Base-by-base conservation (phyloP, 177 flowering plant genomes). In the Vitis hybrid region DNA sequence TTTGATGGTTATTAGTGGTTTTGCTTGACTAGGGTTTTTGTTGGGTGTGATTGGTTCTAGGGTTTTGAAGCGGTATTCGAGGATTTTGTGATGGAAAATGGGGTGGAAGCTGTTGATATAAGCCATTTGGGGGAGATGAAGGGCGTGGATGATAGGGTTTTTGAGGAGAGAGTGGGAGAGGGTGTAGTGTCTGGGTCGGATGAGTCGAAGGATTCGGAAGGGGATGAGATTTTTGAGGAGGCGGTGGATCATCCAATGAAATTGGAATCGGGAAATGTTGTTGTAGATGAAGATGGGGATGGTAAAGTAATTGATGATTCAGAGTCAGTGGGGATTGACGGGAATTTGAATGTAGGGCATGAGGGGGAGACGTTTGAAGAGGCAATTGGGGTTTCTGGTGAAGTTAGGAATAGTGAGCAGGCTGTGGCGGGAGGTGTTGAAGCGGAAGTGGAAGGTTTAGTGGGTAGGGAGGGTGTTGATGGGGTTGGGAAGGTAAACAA, bases 151-250 rank as follows among this genome's bases (percentile, higher is more conserved):
- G 74, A 67, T 61, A 84, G 64, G 65, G 71, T 68, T 68, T 57
- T 72, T 26, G 75, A 71, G 64, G 77, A 66, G 66, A 66, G 67
- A 52, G 63, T 69, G 12, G 82, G 67, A 70, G 85, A 80, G 23
- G 73, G 26, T 67, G 77, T 56, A 62, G 60, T 48, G 32, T 70
- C 50, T 60, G 84, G 75, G 55, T 60, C 70, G 65, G 82, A 81
- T 70, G 81, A 60, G 52, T 34, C 71, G 51, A 83, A 75, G 68
- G 84, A 78, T 55, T 73, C 77, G 1, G 91, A 86, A 59, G 88
- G 68, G 60, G 86, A 84, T 21, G 92, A 86, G 34, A 81, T 79
- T 70, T 88, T 87, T 72, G 91, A 82, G 84, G 97, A 91, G 82
- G 92, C 89, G 2, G 30, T 80, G 19, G 90, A 77, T 62, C 73